Evolutionary conservation across 2,329 filamentous ascomycete species (phyloP).

Genomic region (Sporothrix humicola): DNA sequence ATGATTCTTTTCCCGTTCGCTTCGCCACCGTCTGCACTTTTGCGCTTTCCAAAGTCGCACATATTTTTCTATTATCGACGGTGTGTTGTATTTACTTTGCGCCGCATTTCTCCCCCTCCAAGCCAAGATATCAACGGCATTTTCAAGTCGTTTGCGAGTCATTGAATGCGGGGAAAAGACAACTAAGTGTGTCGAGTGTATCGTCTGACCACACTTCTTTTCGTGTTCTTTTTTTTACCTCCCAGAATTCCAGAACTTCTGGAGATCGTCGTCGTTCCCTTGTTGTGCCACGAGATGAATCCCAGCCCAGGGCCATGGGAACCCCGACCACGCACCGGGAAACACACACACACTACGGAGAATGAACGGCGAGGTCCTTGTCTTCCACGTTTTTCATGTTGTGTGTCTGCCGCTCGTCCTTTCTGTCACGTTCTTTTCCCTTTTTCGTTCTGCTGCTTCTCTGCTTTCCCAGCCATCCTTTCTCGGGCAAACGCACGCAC

Average conservation of each 20-base stretch:
- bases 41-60: background rate
- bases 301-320: conserved; percentile 13
- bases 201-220: background rate
- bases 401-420: background rate
- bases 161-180: background rate
- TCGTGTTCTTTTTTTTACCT: background rate
- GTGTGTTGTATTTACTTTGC: too few relatives aligned
- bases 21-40: background rate
- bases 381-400: conserved; percentile 18
- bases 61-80: background rate
- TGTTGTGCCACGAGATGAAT: background rate
- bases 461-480: background rate
- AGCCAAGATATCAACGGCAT: too few relatives aligned
- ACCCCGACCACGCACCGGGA: conserved; percentile 4
- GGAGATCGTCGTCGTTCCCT: background rate
- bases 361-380: conserved; percentile 13
- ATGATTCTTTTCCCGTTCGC: background rate
- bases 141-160: too few relatives aligned
- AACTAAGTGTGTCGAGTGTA: background rate
- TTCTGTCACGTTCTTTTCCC: background rate
- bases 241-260: background rate
- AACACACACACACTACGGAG: conserved; percentile 7
- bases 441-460: background rate
- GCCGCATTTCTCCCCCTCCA: too few relatives aligned
- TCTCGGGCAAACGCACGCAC: background rate